These are phyloP conservation scores for Colletotrichum sp. DNA, from an alignment of 2,329 filamentous ascomycete genomes.

Conservation along the genomic window DNA sequence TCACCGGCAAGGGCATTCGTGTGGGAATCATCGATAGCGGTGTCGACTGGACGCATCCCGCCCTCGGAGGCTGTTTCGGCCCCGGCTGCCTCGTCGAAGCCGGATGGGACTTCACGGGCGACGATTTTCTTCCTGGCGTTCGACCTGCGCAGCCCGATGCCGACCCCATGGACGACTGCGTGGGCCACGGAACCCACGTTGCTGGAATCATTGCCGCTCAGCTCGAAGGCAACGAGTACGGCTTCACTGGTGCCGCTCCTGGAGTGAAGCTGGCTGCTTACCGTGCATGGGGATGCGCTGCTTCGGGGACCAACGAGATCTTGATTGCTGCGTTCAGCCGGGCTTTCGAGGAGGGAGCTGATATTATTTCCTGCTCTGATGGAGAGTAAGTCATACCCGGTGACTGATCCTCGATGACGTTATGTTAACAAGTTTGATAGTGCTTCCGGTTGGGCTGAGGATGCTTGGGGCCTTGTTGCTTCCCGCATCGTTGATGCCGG, in stretches of 20 bases:
- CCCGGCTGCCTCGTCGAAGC: conserved; percentile 50
- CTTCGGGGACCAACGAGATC: conserved; percentile 40
- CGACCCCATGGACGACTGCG: conserved; percentile 9
- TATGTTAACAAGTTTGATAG: conserved; percentile 24
- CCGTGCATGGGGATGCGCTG: conserved; percentile 40
- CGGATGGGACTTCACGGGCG: conserved; percentile 53
- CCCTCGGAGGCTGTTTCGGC: conserved; percentile 59
- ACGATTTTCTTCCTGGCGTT: conserved; percentile 30
- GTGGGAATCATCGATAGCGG: conserved; percentile 46
- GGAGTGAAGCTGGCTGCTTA: conserved; percentile 44
- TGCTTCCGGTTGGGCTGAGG: conserved; percentile 29
- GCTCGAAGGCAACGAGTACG: background rate
- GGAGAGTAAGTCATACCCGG: conserved; percentile 17
- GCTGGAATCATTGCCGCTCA: conserved; percentile 52
- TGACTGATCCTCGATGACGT: conserved; percentile 27
- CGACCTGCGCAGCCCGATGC: background rate
- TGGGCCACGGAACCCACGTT: conserved; percentile 47
- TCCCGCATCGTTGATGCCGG: conserved; percentile 32
- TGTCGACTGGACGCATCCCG: conserved; percentile 56
- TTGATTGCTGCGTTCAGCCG: conserved; percentile 45
- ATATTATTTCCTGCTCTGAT: conserved; percentile 35
- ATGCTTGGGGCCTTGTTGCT: conserved; percentile 28
- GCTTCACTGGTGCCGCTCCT: conserved; percentile 44
- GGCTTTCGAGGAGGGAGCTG: conserved; percentile 45
- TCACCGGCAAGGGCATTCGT: conserved; percentile 48